Conservation (phyloP, 2,329 filamentous ascomycete species). For the Leptographium galeiforme region DNA sequence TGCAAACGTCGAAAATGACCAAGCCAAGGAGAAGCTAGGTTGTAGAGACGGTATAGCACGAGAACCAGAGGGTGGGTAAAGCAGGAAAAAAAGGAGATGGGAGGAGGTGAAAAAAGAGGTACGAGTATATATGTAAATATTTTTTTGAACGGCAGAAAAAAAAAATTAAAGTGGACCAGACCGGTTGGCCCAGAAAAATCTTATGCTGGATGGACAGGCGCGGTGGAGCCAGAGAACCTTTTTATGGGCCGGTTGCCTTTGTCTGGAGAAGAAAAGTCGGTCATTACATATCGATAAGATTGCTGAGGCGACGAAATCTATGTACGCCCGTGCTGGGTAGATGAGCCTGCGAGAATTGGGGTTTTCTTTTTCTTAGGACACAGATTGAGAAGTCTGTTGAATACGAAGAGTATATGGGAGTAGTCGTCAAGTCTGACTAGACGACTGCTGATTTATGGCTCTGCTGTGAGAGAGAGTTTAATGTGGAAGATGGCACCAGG, state of each 20-base stretch:
- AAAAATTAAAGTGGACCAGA: slow-evolving; percentile 5
- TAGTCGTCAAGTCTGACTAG: no score
- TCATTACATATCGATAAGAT: slow-evolving; percentile 7
- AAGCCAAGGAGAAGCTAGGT: not conserved
- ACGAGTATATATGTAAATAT: slow-evolving; percentile 6
- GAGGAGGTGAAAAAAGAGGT: slow-evolving; percentile 15
- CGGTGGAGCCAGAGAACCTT: not conserved
- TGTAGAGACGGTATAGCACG: slow-evolving; percentile 9
- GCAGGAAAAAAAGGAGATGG: slow-evolving; percentile 1
- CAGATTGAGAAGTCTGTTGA: not conserved
- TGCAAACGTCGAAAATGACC: slow-evolving; percentile 6
- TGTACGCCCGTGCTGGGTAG: not conserved
- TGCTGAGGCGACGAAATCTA: slow-evolving; percentile 4
- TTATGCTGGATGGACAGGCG: not conserved
- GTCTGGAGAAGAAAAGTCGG: not conserved
- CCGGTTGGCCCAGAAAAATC: slow-evolving; percentile 11
- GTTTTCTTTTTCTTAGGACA: not conserved
- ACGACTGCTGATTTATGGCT: no score
- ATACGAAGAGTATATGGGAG: no score
- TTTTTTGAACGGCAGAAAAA: slow-evolving; percentile 10
- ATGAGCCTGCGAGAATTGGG: no score
- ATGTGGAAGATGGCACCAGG: no score
- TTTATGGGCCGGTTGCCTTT: not conserved
- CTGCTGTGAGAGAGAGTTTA: no score
- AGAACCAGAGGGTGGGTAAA: slow-evolving; percentile 16